Evolutionary conservation across 176 grass and related monocot species (phyloP), one percentile per base, ranked within the genome.

Genomic region (Echinochloa phyllopogon): DNA sequence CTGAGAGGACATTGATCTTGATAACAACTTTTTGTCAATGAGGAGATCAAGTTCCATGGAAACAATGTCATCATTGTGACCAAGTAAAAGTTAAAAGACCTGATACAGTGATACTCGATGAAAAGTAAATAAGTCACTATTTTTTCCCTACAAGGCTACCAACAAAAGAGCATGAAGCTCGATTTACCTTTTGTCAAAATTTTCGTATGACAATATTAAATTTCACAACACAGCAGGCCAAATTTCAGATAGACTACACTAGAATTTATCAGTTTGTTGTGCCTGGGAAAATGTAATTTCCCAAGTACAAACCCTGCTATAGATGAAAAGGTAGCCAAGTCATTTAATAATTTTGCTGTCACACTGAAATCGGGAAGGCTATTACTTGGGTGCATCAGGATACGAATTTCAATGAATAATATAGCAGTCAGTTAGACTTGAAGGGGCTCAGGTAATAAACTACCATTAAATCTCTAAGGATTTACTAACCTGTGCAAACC

Each of bases 401-500:
- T 51, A 67, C 5, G 8, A 45, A 55, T 53, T 65, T 66, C 40
- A 83, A 37, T 59, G 16, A 50, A 23, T 12, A 50, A 23, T 12
- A 77, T 21, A 69, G 40, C 61, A 52, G 25, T 70, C 21, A 70
- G 61, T 77, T 75, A 43, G 52, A 62, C 69, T 84, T 37, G 40
- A 80, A 44, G 51, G 40, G n/a, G 3, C 23, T 80, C 33, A 57
- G 52, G n/a, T 6, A 85, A 43, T 69, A 62, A 17, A 61, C 18
- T 53, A 65, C 6, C 6, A 64, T 33, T 33, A 69, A 23, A 92
- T 79, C n/a, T 76, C n/a, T 12, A 73, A 78, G 65, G 51, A 78
- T 69, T 83, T 67, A 83, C 83, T 89, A 78, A 99, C 96, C 94
- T 99, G 96, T 25, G 96, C 96, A 94, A 99, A 99, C 29, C 96